These are phyloP conservation scores for Nigrospora osmanthi DNA, from an alignment of 2,329 filamentous ascomycete species.

Conservation along the genomic window DNA sequence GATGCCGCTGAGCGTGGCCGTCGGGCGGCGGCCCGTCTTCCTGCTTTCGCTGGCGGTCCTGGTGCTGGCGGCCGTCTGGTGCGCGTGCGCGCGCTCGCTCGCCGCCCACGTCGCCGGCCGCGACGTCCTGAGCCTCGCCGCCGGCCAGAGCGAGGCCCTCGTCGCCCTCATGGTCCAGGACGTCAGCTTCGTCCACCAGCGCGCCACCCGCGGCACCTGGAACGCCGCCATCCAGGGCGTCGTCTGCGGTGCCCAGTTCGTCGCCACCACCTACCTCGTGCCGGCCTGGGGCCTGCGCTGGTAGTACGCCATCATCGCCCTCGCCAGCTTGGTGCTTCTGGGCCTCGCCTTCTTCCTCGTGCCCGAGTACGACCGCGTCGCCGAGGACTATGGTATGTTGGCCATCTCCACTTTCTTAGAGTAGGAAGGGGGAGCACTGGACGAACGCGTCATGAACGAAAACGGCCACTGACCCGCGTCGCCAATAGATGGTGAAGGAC, in stretches of 20 bases:
- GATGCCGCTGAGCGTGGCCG: constrained; percentile 23
- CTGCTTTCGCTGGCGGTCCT: constrained; percentile 18
- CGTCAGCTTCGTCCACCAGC: constrained; percentile 14
- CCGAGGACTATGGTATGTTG: constrained; percentile 3
- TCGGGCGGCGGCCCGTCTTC: constrained; percentile 23
- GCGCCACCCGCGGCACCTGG: constrained; percentile 7
- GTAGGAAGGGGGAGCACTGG: too few relatives aligned
- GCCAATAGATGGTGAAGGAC: not conserved
- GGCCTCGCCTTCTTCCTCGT: constrained; percentile 8
- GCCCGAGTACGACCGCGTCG: constrained; percentile 6
- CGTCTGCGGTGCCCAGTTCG: constrained; percentile 8
- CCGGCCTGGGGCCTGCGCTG: constrained; percentile 7
- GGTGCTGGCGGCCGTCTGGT: constrained; percentile 15
- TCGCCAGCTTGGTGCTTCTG: constrained; percentile 7
- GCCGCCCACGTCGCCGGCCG: constrained; percentile 17
- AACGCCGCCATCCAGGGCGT: constrained; percentile 9
- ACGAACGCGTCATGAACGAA: not conserved
- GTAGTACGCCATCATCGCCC: constrained; percentile 14
- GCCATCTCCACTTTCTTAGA: not conserved
- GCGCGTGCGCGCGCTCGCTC: constrained; percentile 12
- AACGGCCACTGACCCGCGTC: not conserved
- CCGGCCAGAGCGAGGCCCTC: constrained; percentile 21
- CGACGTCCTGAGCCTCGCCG: constrained; percentile 20
- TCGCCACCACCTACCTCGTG: constrained; percentile 11
- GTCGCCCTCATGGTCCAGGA: constrained; percentile 14